These are phyloP conservation scores for Niebla homalea DNA, from an alignment of 495 filamentous ascomycete genomes.

Conservation along the genomic window DNA sequence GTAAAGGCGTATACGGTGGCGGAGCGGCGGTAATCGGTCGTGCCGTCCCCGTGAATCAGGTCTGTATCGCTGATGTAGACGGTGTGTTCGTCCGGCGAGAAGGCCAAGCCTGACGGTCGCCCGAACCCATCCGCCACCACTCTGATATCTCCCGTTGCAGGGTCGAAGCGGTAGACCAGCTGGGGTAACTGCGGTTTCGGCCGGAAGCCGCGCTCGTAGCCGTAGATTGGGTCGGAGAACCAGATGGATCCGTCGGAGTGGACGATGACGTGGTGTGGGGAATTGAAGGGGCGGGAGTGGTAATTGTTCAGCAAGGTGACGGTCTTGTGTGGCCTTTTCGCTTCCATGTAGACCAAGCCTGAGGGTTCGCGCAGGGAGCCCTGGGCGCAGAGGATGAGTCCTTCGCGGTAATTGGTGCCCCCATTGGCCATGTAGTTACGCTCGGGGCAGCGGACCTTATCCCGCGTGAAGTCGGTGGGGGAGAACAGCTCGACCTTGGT, in stretches of 20 bases:
- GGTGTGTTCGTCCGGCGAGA: conserved; percentile 31
- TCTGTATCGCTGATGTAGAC: conserved; percentile 40
- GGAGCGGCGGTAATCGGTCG: conserved; percentile 10
- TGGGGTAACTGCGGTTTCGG: conserved; percentile 32
- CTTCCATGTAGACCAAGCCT: conserved; percentile 33
- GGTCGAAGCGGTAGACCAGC: conserved; percentile 41
- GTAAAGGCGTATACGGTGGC: conserved; percentile 18
- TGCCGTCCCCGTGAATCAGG: conserved; percentile 26
- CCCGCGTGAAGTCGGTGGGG: conserved; percentile 18
- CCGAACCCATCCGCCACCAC: conserved; percentile 39
- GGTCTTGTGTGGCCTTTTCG: conserved; percentile 24
- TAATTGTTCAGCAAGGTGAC: conserved; percentile 26
- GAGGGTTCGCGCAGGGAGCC: conserved; percentile 32
- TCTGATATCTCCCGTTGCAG: conserved; percentile 29
- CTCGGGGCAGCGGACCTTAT: conserved; percentile 17
- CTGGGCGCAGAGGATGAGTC: conserved; percentile 39
- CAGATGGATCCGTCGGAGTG: conserved; percentile 32
- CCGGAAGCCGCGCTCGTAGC: conserved; percentile 28
- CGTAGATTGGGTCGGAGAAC: conserved; percentile 45
- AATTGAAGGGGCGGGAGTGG: conserved; percentile 35
- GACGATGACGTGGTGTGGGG: conserved; percentile 33
- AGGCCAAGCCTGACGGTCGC: conserved; percentile 35
- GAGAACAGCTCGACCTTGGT: conserved; percentile 23
- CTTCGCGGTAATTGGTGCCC: conserved; percentile 32
- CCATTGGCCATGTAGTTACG: conserved; percentile 44